Conservation (phyloP, 2,329 filamentous ascomycete species). For the Endoconidiophora polonica region DNA sequence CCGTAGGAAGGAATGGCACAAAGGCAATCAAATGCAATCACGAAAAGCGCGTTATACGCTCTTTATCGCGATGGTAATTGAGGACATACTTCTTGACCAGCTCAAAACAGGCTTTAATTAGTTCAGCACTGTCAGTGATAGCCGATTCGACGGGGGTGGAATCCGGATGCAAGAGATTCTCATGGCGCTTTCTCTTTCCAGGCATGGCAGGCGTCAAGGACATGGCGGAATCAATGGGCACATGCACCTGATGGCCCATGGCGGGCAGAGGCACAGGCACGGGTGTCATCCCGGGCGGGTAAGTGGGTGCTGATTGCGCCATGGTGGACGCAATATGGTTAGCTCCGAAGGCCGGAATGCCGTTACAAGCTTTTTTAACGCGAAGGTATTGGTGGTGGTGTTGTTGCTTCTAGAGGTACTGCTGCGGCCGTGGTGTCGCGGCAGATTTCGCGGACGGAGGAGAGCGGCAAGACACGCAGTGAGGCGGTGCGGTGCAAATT, state of each 20-base stretch:
- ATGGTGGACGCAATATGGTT: slow-evolving; percentile 17
- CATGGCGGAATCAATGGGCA: slow-evolving; percentile 11
- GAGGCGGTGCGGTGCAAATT: background rate
- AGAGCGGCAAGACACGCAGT: background rate
- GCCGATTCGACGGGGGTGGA: slow-evolving; percentile 1
- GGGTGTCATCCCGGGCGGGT: slow-evolving; percentile 23
- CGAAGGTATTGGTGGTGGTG: background rate
- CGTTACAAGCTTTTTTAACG: slow-evolving; percentile 1
- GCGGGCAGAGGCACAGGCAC: slow-evolving; percentile 9
- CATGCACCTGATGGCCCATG: background rate
- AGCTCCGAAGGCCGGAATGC: background rate
- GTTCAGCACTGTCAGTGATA: slow-evolving; percentile 18
- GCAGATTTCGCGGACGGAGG: background rate
- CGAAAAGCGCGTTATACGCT: background rate
- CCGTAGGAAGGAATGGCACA: background rate
- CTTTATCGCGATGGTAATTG: background rate
- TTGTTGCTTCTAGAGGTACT: background rate
- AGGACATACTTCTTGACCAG: slow-evolving; percentile 24
- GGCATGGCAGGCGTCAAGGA: slow-evolving; percentile 17
- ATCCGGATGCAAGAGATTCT: slow-evolving; percentile 17
- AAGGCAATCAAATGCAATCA: slow-evolving; percentile 7
- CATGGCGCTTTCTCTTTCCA: slow-evolving; percentile 44
- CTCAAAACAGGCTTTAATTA: slow-evolving; percentile 24
- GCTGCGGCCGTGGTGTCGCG: background rate
- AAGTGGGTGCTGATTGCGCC: slow-evolving; percentile 25